Evolutionary conservation across 1,139 yeast species (phyloP).

Genomic region (Lodderomyces pseudojiufengensis): DNA sequence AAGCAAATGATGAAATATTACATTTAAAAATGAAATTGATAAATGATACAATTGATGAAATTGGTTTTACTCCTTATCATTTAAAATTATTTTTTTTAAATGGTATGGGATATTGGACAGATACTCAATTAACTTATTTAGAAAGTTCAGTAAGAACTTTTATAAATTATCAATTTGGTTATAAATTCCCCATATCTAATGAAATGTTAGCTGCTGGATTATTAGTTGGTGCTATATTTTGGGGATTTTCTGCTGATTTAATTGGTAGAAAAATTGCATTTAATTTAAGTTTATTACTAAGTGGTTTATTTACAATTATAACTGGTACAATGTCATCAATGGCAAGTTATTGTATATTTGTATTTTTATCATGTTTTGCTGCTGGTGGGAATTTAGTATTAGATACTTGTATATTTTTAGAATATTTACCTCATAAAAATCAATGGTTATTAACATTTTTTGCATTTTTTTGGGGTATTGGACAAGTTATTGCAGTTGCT

Average conservation of each 20-base stretch:
- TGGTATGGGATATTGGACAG: conserved; percentile 65
- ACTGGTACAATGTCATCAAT: conserved; percentile 49
- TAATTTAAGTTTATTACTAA: conserved; percentile 13
- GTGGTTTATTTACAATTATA: conserved; percentile 47
- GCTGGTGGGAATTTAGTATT: conserved; percentile 61
- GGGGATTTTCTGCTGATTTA: conserved; percentile 56
- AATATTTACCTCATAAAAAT: conserved; percentile 49
- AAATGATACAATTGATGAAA: conserved; percentile 33
- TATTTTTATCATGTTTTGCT: conserved; percentile 42
- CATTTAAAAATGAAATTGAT: conserved; percentile 26
- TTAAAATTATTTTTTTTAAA: conserved; percentile 38
- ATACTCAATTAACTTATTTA: conserved; percentile 50
- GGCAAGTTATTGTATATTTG: conserved; percentile 48
- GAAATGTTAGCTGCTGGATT: conserved; percentile 39
- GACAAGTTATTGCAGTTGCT: conserved; percentile 30
- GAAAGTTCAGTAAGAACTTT: conserved; percentile 36
- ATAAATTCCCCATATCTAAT: conserved; percentile 28
- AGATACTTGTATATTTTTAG: conserved; percentile 58
- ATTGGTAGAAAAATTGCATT: conserved; percentile 28
- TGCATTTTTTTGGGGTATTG: conserved; percentile 37
- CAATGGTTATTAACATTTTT: conserved; percentile 42
- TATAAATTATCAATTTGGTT: conserved; percentile 41
- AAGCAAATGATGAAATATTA: conserved; percentile 22
- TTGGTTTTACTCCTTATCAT: conserved; percentile 35
- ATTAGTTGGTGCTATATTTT: conserved; percentile 50